phyloP scores from a whole-genome alignment of 495 filamentous ascomycete genomes.

The Emericellopsis terricola region DNA sequence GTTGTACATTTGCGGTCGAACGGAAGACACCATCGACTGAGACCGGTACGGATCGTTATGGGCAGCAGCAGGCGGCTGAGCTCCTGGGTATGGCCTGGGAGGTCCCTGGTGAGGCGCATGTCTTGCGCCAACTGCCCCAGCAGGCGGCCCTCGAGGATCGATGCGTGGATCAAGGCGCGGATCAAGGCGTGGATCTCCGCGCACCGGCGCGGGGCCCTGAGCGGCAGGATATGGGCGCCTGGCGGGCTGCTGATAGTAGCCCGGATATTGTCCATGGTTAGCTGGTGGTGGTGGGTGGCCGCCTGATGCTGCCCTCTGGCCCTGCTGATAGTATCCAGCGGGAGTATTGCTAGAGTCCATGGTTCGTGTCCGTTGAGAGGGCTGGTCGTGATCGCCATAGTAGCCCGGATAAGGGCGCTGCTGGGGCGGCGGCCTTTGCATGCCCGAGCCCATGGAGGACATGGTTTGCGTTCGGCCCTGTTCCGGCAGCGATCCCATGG shows the following conservation, averaged over 20 bases:
- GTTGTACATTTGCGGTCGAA: slow-evolving; percentile 46
- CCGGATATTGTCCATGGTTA: no score
- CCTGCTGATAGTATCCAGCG: slow-evolving; percentile 39
- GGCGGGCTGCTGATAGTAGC: slow-evolving; percentile 18
- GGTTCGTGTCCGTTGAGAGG: slow-evolving; percentile 12
- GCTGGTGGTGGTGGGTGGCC: no score
- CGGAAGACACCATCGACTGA: slow-evolving; percentile 68
- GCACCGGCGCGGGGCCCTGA: slow-evolving; percentile 8
- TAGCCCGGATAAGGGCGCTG: slow-evolving; percentile 31
- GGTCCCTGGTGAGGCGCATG: slow-evolving; percentile 36
- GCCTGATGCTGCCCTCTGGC: slow-evolving; percentile 29
- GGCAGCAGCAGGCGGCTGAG: slow-evolving; percentile 41
- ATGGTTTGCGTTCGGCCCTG: slow-evolving; percentile 73
- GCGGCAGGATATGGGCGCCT: slow-evolving; percentile 37
- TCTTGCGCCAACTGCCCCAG: slow-evolving; percentile 37
- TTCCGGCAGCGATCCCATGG: slow-evolving; percentile 21
- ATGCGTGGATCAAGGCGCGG: no score
- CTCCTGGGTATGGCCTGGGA: slow-evolving; percentile 33
- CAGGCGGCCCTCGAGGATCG: slow-evolving; percentile 23
- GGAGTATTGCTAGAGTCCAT: slow-evolving; percentile 14
- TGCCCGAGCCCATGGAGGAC: slow-evolving; percentile 54
- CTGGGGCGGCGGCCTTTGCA: slow-evolving; percentile 40
- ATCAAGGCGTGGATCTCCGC: no score
- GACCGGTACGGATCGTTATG: slow-evolving; percentile 78
- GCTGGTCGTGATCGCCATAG: slow-evolving; percentile 3